Evolutionary conservation across 164 flowering plant species (phyloP), one percentile per base, ranked within the genome.

Genomic region (Magnolia kwangsiensis): DNA sequence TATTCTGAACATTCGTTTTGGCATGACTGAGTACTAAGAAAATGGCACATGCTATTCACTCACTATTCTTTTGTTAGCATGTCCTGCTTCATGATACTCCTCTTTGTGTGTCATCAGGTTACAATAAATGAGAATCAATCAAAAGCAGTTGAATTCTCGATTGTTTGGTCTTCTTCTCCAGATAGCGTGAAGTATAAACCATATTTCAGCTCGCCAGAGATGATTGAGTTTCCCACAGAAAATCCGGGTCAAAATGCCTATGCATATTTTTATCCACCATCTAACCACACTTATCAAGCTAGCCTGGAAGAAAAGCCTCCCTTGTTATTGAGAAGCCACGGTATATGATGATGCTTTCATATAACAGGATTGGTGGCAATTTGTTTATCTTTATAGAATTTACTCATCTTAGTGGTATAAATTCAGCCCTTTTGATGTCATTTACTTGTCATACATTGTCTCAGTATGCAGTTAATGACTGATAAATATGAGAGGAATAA

Each of bases 251-350:
- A 96, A 83, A 89, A 77, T 72, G 97, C 99, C 20, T 96, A 90
- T 86, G 99, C 98, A 80, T 94, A 89, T 83, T 96, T 85, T 80
- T 96, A 94, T 84, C 93, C 94, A 27, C 99, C 99, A 63, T 84
- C 89, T 59, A 94, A 94, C 83, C 90, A 89, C 72, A 58, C 23
- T 10, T 90, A 83, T 81, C 86, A 91, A 82, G 90, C 91, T 82
- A 72, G 82, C 77, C 78, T 29, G n/a, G 94, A 84, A 51, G 99
- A 96, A 78, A 92, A 88, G 82, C 99, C 99, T 80, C 99, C 98
- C 69, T 68, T 96, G 66, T 78, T 96, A 74, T 77, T 96, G 82
- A 83, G 85, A 82, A 91, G 93, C 81, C 99, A 96, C 81, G 99
- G 99, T 96, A 86, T 66, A 77, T 72, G 37, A 64, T n/a, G 67